phyloP scores from a whole-genome alignment of 75 land plant species.

The Picea sitchensis region DNA sequence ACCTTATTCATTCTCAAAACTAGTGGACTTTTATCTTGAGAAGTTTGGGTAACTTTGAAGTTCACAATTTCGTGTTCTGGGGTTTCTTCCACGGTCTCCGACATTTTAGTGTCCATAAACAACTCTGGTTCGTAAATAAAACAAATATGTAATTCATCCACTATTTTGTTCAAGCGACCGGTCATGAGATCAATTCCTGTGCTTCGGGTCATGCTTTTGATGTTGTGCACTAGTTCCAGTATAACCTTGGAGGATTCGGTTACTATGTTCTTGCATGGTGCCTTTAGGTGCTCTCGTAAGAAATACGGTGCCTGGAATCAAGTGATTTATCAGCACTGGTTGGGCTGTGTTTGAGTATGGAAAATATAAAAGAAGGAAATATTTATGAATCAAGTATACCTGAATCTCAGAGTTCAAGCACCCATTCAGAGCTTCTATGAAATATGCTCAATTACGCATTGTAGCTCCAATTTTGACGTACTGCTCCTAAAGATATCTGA shows the following conservation, averaged over 20 bases:
- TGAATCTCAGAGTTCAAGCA: slow-evolving; percentile 63
- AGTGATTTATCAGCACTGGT: slow-evolving; percentile 13
- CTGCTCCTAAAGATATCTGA: slow-evolving; percentile 40
- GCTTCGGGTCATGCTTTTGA: slow-evolving; percentile 36
- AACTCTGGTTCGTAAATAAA: too few relatives aligned
- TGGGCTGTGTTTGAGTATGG: background rate
- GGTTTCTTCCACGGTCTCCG: background rate
- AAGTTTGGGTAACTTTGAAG: too few relatives aligned
- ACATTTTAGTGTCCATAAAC: too few relatives aligned
- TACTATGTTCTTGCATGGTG: slow-evolving; percentile 30
- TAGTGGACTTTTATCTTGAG: too few relatives aligned
- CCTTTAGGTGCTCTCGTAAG: slow-evolving; percentile 32
- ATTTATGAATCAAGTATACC: too few relatives aligned
- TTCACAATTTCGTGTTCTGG: too few relatives aligned
- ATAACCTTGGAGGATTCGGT: slow-evolving; percentile 28
- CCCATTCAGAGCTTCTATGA: slow-evolving; percentile 68
- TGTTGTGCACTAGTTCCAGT: slow-evolving; percentile 23
- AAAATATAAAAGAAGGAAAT: background rate
- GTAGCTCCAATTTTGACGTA: slow-evolving; percentile 58
- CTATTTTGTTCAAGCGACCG: slow-evolving; percentile 25
- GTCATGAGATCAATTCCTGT: slow-evolving; percentile 20
- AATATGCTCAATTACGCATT: slow-evolving; percentile 67
- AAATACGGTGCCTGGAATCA: slow-evolving; percentile 39
- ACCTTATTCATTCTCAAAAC: background rate
- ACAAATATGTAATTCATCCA: background rate